phyloP scores from a whole-genome alignment of 202 grass and related monocot genomes.

The Alloteropsis angusta region DNA sequence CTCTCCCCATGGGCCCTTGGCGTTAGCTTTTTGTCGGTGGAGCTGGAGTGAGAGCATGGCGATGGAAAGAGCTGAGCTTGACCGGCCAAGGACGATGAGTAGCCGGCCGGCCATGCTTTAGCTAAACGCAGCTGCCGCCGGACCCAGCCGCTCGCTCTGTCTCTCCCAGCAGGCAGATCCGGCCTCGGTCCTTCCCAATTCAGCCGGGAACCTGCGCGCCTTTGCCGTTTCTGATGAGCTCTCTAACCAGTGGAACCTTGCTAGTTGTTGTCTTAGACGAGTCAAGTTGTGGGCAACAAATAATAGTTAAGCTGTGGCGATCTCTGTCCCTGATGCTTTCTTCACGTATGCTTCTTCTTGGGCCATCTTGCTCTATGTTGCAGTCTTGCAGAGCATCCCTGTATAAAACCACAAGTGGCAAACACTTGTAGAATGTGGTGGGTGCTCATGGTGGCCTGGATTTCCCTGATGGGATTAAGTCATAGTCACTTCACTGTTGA shows the following conservation, averaged over 20 bases:
- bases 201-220: neutral
- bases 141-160: neutral
- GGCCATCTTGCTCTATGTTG: neutral
- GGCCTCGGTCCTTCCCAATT: neutral
- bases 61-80: neutral
- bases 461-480: neutral
- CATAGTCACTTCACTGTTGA: constrained; percentile 2
- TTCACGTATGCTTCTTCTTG: neutral
- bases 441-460: neutral
- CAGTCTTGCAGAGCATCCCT: neutral
- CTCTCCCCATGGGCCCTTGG: neutral
- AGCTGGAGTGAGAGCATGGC: neutral
- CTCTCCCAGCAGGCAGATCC: neutral
- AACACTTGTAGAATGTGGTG: neutral
- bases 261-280: neutral
- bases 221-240: neutral
- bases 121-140: neutral
- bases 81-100: neutral
- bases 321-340: neutral
- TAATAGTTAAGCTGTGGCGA: no score
- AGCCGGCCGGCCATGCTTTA: neutral
- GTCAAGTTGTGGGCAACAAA: neutral
- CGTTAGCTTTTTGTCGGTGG: constrained; percentile 23
- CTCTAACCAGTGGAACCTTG: neutral
- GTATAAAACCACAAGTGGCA: neutral